Evolutionary conservation across 768 basidiomycete species (phyloP).

Genomic region (Cystobasidium ongulense): DNA sequence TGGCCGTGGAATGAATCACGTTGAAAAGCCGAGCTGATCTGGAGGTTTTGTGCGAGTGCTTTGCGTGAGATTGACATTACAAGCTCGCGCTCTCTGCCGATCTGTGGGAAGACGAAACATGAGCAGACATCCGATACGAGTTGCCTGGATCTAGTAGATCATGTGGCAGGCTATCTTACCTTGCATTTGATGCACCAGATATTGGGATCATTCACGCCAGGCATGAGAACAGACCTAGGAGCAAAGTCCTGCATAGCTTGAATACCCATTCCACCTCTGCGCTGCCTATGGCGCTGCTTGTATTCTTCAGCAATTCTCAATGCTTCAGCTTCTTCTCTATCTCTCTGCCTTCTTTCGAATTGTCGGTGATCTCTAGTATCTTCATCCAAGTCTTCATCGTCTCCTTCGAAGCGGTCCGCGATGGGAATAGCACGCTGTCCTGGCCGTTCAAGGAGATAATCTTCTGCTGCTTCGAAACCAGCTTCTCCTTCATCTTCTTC

Average conservation of each 20-base stretch:
- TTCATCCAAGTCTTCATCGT: constrained; percentile 53
- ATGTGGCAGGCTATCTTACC: constrained; percentile 50
- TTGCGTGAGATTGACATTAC: constrained; percentile 93
- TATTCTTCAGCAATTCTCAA: constrained; percentile 51
- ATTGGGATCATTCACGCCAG: constrained; percentile 87
- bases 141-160: background rate
- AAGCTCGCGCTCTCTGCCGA: constrained; percentile 84
- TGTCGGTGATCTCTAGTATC: constrained; percentile 43
- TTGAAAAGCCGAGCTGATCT: constrained; percentile 89
- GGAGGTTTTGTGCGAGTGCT: constrained; percentile 64
- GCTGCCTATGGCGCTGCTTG: constrained; percentile 61
- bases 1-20: constrained; percentile 89
- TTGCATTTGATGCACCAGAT: constrained; percentile 93
- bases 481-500: constrained; percentile 57
- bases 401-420: constrained; percentile 66
- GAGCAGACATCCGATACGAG: background rate
- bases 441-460: constrained; percentile 56
- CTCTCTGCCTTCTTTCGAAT: constrained; percentile 42
- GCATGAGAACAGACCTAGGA: constrained; percentile 89
- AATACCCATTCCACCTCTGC: constrained; percentile 48
- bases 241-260: constrained; percentile 62
- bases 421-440: constrained; percentile 90
- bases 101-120: constrained; percentile 50
- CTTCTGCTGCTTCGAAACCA: constrained; percentile 45
- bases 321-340: constrained; percentile 49